Evolutionary conservation across 306 rosid species (phyloP), one percentile per base, ranked within the genome.

Genomic region (Abrus precatorius): DNA sequence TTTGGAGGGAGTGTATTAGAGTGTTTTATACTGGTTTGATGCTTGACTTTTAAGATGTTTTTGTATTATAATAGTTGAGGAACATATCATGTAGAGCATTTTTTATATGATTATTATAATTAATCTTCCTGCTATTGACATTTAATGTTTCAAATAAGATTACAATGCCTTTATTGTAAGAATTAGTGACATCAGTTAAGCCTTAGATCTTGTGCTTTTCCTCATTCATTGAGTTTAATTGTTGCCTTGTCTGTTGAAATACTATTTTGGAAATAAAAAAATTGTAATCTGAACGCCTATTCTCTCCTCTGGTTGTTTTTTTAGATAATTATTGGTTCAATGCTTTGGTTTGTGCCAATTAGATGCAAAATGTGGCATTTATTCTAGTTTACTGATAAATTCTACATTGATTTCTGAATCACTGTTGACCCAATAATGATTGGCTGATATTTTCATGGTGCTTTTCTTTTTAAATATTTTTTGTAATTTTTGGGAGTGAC

Each of bases 1-100:
- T 77, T 54, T 36, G 3, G 27, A 41, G 69, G 63, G 50, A 33
- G 82, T 79, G 34, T 79, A 12, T 30, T 71, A 57, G 53, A 10
- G 27, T 20, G 20, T 20, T 20, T 20, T 20, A 20, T 20, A 20
- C 20, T 20, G 20, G 20, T 20, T 20, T 20, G 20, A 20, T 20
- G 20, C 20, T 20, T 20, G 20, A 20, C 20, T 20, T 20, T 20
- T 20, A 20, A 20, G 20, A 20, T 20, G 20, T 20, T 20, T 20
- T 20, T 20, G 20, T 20, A 20, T 20, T 20, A 20, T 20, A 20
- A 20, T 20, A 20, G 20, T 20, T 20, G 20, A 20, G 20, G 20
- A 20, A 20, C 20, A 20, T 69, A 45, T 20, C 32, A 49, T 63
- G 49, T 62, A 14, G 47, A 66, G n/a, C 1, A 5, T 41, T 66